phyloP scores from a whole-genome alignment of 2,329 filamentous ascomycete species.

The Colletotrichum chrysophilum region DNA sequence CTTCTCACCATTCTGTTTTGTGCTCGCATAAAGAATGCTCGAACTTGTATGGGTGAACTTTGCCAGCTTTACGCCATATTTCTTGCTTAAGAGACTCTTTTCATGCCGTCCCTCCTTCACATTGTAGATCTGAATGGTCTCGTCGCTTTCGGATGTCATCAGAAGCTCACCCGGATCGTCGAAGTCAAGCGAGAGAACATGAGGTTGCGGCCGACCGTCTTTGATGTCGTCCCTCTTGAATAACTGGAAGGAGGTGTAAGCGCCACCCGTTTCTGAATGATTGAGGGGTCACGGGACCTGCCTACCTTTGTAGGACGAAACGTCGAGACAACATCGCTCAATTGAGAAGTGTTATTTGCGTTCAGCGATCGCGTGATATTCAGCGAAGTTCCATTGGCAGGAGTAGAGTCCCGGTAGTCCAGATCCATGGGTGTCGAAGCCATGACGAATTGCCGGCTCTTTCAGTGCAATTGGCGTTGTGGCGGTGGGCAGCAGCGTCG shows the following conservation, averaged over 20 bases:
- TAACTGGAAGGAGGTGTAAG: constrained; percentile 43
- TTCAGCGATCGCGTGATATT: constrained; percentile 56
- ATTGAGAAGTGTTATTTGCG: constrained; percentile 61
- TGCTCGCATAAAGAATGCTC: constrained; percentile 94
- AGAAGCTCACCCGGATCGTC: constrained; percentile 93
- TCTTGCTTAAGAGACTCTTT: constrained; percentile 91
- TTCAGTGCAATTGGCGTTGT: not conserved
- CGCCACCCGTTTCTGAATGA: constrained; percentile 14
- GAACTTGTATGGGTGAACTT: constrained; percentile 92
- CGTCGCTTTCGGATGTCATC: constrained; percentile 90
- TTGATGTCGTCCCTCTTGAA: constrained; percentile 64
- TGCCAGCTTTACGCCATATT: constrained; percentile 94
- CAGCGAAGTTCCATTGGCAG: constrained; percentile 48
- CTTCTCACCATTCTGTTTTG: constrained; percentile 80
- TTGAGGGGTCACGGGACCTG: not conserved
- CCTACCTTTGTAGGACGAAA: constrained; percentile 82
- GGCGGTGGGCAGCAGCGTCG: not conserved
- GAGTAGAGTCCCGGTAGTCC: constrained; percentile 47
- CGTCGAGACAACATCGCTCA: constrained; percentile 77
- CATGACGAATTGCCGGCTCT: constrained; percentile 37
- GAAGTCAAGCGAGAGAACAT: constrained; percentile 91
- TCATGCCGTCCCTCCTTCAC: constrained; percentile 88
- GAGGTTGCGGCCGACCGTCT: constrained; percentile 57
- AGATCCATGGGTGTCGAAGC: constrained; percentile 63
- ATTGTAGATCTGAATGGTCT: constrained; percentile 95